Base-by-base conservation (phyloP, 2,329 filamentous ascomycete species). In the Balansia obtecta region DNA sequence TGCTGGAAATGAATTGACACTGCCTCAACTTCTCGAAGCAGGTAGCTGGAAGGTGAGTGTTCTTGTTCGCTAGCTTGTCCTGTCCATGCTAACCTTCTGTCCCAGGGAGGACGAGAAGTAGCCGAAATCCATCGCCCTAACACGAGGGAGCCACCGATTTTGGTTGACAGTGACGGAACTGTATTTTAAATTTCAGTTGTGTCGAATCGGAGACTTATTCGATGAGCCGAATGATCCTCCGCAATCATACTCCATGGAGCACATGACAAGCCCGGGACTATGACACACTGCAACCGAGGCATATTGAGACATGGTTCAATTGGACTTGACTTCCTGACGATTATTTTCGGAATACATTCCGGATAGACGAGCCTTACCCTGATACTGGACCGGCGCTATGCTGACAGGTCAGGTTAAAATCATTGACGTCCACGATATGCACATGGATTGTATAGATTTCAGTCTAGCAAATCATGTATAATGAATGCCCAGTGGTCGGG, bases 61-160 rank as follows among this genome's bases (percentile, higher is more conserved):
- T 7, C 1, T 8, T 27, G 20, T n/a, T 5, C 27, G 10, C 2
- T 13, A n/a, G 1, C 37, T 41, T 18, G 40, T 9, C 18, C 4
- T 12, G 7, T 34, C 7, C 27, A 27, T 6, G 8, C 27, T 27
- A 27, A 27, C 8, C 7, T 27, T 27, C 7, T 39, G 10, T 18
- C 39, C 50, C 52, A 79, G 90, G 91, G 91, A 60, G 93, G 93
- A 53, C 83, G 93, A 63, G 93, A 97, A 70, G 86, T 97, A 64
- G 93, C 93, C 55, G 91, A 96, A 71, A 88, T 96, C 56, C 91
- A 88, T 58, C 79, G 93, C 58, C 93, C 93, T 20, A 97, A 96
- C 62, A 97, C 93, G 48, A 95, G 93, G 70, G 88, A 95, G 65
- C 88, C 91, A 33, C 93, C 93, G 4, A 97, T 98, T 63, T 83